Percentiles rank a stretch among this genome's conserved stretches.
Evolutionary conservation across 805 yeast species (phyloP).

Genomic region (Teunomyces stri): DNA sequence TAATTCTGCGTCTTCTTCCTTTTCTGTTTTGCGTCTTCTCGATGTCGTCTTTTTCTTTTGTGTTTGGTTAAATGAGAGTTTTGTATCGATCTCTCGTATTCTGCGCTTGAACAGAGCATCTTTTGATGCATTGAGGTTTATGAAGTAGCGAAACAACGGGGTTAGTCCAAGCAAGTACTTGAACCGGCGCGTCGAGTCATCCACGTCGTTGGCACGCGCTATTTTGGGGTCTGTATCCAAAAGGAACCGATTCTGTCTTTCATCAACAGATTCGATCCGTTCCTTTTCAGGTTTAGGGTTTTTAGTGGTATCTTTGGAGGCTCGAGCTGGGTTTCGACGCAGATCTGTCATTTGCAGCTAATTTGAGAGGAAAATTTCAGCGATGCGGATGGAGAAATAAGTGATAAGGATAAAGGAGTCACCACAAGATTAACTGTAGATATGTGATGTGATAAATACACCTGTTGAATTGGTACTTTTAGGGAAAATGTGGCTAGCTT

Average conservation of each 20-base stretch:
- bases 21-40: constrained; percentile 84
- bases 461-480: not conserved
- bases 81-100: constrained; percentile 54
- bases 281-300: not conserved
- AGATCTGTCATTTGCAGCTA: constrained; percentile 4
- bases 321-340: not conserved
- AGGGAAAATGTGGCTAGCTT: not conserved
- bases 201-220: constrained; percentile 50
- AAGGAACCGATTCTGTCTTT: constrained; percentile 48
- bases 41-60: constrained; percentile 22
- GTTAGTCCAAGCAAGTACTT: constrained; percentile 78
- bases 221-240: constrained; percentile 54
- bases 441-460: not conserved
- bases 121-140: constrained; percentile 74
- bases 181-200: constrained; percentile 75
- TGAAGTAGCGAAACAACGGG: constrained; percentile 83
- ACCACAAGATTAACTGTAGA: no score
- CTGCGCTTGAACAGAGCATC: constrained; percentile 68
- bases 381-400: not conserved
- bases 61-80: constrained; percentile 37
- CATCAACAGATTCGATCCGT: constrained; percentile 13
- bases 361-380: not conserved
- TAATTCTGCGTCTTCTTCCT: constrained; percentile 93
- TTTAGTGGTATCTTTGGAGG: not conserved
- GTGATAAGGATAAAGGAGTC: no score